Evolutionary conservation across 768 basidiomycete species (phyloP).

Genomic region (Postia placenta): DNA sequence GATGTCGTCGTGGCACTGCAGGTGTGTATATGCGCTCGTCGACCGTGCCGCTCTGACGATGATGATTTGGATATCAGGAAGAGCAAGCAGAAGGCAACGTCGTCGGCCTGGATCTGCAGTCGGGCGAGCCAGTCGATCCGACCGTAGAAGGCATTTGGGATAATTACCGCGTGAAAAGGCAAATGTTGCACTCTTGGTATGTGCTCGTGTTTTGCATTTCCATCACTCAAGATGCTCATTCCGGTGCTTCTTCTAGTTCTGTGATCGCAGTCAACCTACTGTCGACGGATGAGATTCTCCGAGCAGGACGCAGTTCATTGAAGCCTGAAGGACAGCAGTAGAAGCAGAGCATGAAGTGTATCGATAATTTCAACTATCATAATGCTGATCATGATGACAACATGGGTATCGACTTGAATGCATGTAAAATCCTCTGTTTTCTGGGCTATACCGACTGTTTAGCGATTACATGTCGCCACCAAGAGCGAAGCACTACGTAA

Average conservation of each 20-base stretch:
- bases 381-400: not conserved
- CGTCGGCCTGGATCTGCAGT: slow-evolving; percentile 87
- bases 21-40: slow-evolving; percentile 29
- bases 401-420: not conserved
- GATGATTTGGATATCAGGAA: slow-evolving; percentile 45
- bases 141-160: slow-evolving; percentile 97
- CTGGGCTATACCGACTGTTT: not conserved
- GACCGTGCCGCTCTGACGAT: not conserved
- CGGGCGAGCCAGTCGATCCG: slow-evolving; percentile 95
- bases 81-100: slow-evolving; percentile 91
- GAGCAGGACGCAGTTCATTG: slow-evolving; percentile 82
- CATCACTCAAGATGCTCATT: too few relatives aligned
- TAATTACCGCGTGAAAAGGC: slow-evolving; percentile 97
- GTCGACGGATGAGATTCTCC: slow-evolving; percentile 93
- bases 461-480: not conserved
- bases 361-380: not conserved
- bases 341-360: slow-evolving; percentile 5
- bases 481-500: not conserved
- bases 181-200: slow-evolving; percentile 96
- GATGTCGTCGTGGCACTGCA: slow-evolving; percentile 90
- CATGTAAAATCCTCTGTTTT: too few relatives aligned
- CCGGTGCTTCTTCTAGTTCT: too few relatives aligned
- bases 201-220: too few relatives aligned
- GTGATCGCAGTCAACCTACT: slow-evolving; percentile 94
- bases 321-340: slow-evolving; percentile 71